Conservation (phyloP, 139 green algal species). For the Micractinium sp. region DNA sequence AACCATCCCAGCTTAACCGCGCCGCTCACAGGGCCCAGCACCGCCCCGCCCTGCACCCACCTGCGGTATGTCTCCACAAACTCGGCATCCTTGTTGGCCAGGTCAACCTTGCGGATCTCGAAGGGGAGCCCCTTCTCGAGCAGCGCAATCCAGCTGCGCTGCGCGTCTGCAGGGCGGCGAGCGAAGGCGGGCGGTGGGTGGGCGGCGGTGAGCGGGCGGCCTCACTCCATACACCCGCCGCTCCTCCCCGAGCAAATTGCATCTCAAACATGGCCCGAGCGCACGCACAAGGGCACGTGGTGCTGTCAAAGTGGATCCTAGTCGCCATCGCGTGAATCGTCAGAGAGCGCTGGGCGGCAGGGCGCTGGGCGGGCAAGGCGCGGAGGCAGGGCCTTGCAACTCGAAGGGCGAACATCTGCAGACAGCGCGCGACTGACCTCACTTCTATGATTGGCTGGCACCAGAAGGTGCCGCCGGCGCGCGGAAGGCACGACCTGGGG, state of each 20-base stretch:
- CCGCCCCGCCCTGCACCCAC: too few species aligned
- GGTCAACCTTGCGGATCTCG: slow-evolving; percentile 34
- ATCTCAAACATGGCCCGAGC: too few species aligned
- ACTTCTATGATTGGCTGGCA: too few species aligned
- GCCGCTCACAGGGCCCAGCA: too few species aligned
- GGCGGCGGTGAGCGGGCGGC: background rate
- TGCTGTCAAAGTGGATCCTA: slow-evolving; percentile 25
- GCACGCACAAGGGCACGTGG: slow-evolving; percentile 15
- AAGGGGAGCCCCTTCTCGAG: slow-evolving; percentile 37
- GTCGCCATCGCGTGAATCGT: background rate
- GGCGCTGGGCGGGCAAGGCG: background rate
- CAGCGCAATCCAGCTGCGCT: slow-evolving; percentile 33
- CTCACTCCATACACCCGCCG: background rate
- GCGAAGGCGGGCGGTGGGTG: too few species aligned
- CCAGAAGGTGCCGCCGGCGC: too few species aligned
- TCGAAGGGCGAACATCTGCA: too few species aligned
- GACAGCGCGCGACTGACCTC: too few species aligned
- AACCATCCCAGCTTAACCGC: too few species aligned
- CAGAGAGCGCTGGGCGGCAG: background rate
- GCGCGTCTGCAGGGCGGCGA: background rate
- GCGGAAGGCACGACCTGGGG: too few species aligned
- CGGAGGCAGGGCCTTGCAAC: background rate
- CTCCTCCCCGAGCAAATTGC: background rate
- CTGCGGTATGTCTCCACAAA: slow-evolving; percentile 15
- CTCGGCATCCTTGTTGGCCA: slow-evolving; percentile 35